Base-by-base conservation (phyloP, 805 yeast genomes). In the Wickerhamomyces alni region DNA sequence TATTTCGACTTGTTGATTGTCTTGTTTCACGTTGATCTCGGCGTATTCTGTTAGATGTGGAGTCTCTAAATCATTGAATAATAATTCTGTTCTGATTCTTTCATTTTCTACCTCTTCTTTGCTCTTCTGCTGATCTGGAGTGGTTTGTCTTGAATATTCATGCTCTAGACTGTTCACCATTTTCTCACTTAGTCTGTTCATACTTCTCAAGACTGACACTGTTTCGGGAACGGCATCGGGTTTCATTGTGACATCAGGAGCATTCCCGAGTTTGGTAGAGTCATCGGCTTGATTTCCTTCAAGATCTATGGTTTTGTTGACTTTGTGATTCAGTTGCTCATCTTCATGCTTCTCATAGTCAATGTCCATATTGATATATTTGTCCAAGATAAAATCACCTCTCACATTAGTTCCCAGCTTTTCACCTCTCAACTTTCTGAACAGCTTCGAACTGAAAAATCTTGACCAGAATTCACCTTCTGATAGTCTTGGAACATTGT, bases 381-480 rank as follows among this genome's bases (percentile, higher is more conserved):
- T 81, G 61, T 93, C 99, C 43, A 93, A 68, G 7, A 88, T 72
- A 5, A 80, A 73, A 60, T 93, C 98, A 38, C 93, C 88, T 46
- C 95, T 72, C 46, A 86, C 87, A 55, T 77, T 82, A 3, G 74
- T 62, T 52, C 80, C 77, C 38, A 87, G 74, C 47, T 79, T 80
- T 55, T 93, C 98, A 42, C 99, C 99, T 57, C 96, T 73, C 26
- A 93, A 66, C 52, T 88, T 77, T 48, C 96, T 71, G 55, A 89
- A 93, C 44, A 93, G 65, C 52, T 87, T 83, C 0, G 97, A 88
- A 52, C 87, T 81, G 69, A 93, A 93, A 54, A 93, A 93, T 45
- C 97, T 68, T 10, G 95, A 87, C 99, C 99, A 93, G 52, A 93
- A 93, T 55, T 85, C 95, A 31, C 91, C 89, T 58, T 93, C 98